Conservation (phyloP, 306 rosid species). For the Trifolium repens region DNA sequence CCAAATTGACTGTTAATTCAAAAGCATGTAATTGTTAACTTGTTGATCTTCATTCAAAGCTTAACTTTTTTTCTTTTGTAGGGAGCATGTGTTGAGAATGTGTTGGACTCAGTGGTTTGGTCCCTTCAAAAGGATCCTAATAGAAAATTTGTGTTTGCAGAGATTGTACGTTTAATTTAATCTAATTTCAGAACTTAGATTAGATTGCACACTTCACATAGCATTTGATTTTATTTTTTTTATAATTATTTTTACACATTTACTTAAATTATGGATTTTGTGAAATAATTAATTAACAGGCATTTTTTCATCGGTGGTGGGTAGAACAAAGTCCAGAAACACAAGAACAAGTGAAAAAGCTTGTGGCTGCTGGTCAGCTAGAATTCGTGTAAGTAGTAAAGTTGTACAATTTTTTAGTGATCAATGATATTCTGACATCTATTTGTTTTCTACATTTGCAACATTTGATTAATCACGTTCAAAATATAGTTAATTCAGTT, state of each 20-base stretch:
- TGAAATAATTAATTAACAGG: conserved; percentile 49
- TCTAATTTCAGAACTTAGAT: neutral
- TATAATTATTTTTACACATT: neutral
- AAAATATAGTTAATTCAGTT: too few relatives aligned
- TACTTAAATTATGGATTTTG: neutral
- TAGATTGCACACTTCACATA: neutral
- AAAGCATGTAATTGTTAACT: neutral
- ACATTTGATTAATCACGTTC: neutral
- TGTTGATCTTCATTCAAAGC: neutral
- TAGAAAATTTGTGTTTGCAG: conserved; percentile 82
- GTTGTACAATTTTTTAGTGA: neutral
- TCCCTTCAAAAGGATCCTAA: conserved; percentile 79
- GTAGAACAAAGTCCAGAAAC: conserved; percentile 58
- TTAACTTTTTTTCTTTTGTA: conserved; percentile 19
- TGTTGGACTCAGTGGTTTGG: conserved; percentile 74
- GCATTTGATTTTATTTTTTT: neutral
- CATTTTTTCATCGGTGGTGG: conserved; percentile 91
- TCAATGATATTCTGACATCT: too few relatives aligned
- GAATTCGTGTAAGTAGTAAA: conserved; percentile 65
- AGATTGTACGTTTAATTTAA: conserved; percentile 64
- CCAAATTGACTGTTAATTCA: neutral
- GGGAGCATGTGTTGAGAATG: conserved; percentile 87
- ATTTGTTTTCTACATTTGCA: neutral
- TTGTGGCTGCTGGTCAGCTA: conserved; percentile 66
- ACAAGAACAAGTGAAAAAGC: conserved; percentile 64